Base-by-base conservation (phyloP, 2,329 filamentous ascomycete species). In the Chrysoporthe austroafricana region DNA sequence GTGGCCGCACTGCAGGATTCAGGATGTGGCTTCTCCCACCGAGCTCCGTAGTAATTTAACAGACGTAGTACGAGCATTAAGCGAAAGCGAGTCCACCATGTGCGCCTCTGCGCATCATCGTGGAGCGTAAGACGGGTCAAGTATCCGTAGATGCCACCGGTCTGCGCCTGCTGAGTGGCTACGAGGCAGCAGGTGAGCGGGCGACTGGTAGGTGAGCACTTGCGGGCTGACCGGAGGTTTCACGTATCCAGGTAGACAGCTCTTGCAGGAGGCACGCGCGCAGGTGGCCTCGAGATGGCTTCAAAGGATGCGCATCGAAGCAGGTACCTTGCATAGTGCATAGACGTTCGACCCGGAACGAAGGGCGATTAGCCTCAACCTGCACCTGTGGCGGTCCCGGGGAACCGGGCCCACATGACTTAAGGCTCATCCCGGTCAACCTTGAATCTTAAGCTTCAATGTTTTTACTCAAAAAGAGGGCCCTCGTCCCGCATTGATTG, bases 291-390 rank as follows among this genome's bases (percentile, higher is more conserved):
- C 50, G 32, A 14, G 14, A 16, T 32, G 32, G 21, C 4, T 13
- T 54, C 21, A 21, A 18, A 21, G 16, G 21, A 8, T 34, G 16
- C 48, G 26, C 14, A 26, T 7, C 50, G 32, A 21, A 26, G 50
- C 5, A 54, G 11, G 16, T 34, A 54, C 26, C 16, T 16, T 54
- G 50, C 14, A 26, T 32, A 13, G 14, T 52, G 26, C 26, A 39
- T 39, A 32, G 11, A 32, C 50, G 26, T 34, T 34, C 14, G 13
- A 8, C 26, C 3, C 50, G 26, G 21, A 6, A 11, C 50, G 11
- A 34, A 32, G 32, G 32, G 32, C 52, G 54, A 32, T 57, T 57
- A 57, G 54, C 54, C 54, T 57, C 54, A 57, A 57, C 32, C 18
- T 34, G 32, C 32, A 39, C 34, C 13, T 14, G 48, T 32, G 26